Conservation (phyloP, 495 filamentous ascomycete species). For the Glarea lozoyensis region DNA sequence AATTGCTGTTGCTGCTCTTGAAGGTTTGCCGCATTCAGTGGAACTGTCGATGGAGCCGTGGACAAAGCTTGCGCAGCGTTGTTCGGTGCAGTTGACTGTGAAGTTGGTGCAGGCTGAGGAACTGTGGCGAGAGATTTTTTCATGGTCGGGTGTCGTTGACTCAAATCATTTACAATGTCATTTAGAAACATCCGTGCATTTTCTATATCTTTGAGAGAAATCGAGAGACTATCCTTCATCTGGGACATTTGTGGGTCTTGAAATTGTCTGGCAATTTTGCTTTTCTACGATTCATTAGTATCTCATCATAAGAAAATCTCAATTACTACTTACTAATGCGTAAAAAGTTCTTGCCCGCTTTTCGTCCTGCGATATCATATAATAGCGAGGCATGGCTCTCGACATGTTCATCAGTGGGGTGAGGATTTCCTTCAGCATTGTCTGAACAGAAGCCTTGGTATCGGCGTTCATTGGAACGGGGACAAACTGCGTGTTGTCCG, state of each 20-base stretch:
- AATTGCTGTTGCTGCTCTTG: constrained; percentile 52
- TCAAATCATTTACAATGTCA: constrained; percentile 22
- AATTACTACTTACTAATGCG: constrained; percentile 30
- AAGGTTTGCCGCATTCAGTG: constrained; percentile 58
- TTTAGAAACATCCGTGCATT: constrained; percentile 35
- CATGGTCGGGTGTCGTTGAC: constrained; percentile 14
- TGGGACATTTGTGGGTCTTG: constrained; percentile 37
- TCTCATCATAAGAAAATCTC: constrained; percentile 5
- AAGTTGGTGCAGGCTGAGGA: constrained; percentile 4
- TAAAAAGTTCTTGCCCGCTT: constrained; percentile 34
- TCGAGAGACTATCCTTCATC: constrained; percentile 47
- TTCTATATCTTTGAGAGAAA: constrained; percentile 47
- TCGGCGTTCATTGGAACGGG: constrained; percentile 32
- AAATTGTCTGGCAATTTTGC: constrained; percentile 53
- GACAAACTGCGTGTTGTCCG: constrained; percentile 15
- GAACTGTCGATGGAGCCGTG: constrained; percentile 22
- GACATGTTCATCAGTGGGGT: constrained; percentile 27
- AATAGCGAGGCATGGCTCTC: constrained; percentile 32
- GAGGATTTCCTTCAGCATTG: constrained; percentile 24
- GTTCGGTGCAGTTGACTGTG: constrained; percentile 4
- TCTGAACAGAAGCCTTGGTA: constrained; percentile 25
- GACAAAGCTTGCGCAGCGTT: constrained; percentile 10
- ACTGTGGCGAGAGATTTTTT: constrained; percentile 12
- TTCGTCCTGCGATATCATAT: constrained; percentile 31
- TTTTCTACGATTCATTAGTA: constrained; percentile 21